Evolutionary conservation across 2,329 filamentous ascomycete genomes (phyloP), one percentile per base, ranked within the genome.

Genomic region (Zasmidium cellare): DNA sequence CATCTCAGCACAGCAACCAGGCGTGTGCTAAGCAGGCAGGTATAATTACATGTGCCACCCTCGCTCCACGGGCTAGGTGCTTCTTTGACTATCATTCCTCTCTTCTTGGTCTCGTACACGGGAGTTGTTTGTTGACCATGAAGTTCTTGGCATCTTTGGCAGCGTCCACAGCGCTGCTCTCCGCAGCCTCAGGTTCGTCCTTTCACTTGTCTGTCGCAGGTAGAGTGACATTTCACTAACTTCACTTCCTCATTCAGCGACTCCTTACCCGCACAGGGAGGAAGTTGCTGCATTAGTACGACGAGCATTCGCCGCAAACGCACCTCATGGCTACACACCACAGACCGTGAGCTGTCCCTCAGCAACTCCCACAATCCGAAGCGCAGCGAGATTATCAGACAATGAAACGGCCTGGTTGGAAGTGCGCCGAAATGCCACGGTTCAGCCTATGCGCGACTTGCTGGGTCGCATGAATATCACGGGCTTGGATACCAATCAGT

Each of bases 351-450:
- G 82, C 61, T 96, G 92, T 69, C 91, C 92, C 3, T 76, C 79
- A 6, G 79, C 78, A n/a, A 82, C 84, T 46, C 92, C 92, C 1
- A 80, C 78, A 1, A 84, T 96, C 55, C 86, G 92, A 65, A 73
- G 73, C 35, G 90, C 89, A 47, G 74, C 75, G 23, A 68, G 70
- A 0, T 76, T 96, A 9, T 93, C 90, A 2, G 66, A 79, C 16
- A 79, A 87, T 56, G 93, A 97, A 77, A 81, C 79, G 41, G 77
- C 82, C 70, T 97, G 92, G 91, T 80, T 96, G 14, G 71, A 84
- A 51, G 80, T 80, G 59, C 84, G 93, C 57, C 84, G 91, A 62
- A 84, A 85, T 60, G 87, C 87, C 63, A 96, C 91, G 0, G 76
- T 92, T 18, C 75, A 84, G 9, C 86, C 90, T n/a, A 87, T 97